Conservation (phyloP, 768 basidiomycete genomes). For the Kwoniella europaea region DNA sequence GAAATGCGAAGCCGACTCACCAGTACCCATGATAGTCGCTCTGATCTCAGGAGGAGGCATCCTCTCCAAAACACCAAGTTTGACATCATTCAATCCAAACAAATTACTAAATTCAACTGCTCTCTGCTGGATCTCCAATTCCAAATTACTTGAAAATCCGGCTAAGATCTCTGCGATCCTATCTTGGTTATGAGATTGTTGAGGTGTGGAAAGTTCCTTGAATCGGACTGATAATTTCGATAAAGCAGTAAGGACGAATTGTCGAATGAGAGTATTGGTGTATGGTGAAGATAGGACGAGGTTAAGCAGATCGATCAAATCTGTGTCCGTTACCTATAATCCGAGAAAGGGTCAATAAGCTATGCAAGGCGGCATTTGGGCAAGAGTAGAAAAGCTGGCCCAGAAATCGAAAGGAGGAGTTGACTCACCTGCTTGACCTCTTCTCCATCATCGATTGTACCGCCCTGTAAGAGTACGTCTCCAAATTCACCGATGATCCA, state of each 20-base stretch:
- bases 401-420: too few relatives aligned
- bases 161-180: constrained; percentile 77
- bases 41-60: constrained; percentile 99
- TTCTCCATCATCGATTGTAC: constrained; percentile 74
- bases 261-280: constrained; percentile 84
- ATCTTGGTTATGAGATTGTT: constrained; percentile 62
- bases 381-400: too few relatives aligned
- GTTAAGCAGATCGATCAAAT: constrained; percentile 82
- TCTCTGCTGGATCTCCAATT: constrained; percentile 93
- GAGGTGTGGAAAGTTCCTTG: constrained; percentile 59
- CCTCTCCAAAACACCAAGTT: constrained; percentile 84
- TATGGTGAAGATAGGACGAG: constrained; percentile 92
- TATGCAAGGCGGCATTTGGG: background rate
- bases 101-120: constrained; percentile 92
- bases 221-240: constrained; percentile 87
- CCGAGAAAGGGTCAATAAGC: background rate
- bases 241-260: constrained; percentile 86
- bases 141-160: constrained; percentile 83
- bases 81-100: constrained; percentile 60
- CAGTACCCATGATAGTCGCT: constrained; percentile 92
- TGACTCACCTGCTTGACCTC: constrained; percentile 68
- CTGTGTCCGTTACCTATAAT: constrained; percentile 73
- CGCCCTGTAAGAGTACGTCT: constrained; percentile 84
- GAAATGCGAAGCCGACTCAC: constrained; percentile 60
- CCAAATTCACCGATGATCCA: constrained; percentile 98